Evolutionary conservation across 2,329 filamentous ascomycete species (phyloP), one percentile per base, ranked within the genome.

Genomic region (Talaromyces sp.): DNA sequence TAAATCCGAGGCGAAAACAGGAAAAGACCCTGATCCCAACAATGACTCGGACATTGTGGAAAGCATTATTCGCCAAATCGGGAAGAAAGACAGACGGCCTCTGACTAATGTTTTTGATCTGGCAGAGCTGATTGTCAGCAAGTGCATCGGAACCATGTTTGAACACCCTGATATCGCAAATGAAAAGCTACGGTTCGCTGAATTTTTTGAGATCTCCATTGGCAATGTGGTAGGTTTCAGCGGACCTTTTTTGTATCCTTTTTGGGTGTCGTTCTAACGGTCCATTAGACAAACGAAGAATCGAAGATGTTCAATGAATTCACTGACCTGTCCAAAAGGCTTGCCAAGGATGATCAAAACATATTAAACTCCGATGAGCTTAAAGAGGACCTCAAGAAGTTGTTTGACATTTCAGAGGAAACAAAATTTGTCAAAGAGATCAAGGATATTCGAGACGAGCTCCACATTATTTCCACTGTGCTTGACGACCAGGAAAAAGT

Each of bases 11-110:
- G 14, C 26, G 9, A 50, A 50, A 12, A 17, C n/a, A 26, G 27
- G 9, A 5, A 21, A 24, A 24, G 55, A 57, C 27, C 55, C 55
- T 50, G 55, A 57, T 57, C 55, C 55, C 14, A 48, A 50, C 7
- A 57, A 57, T 50, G 38, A 57, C 32, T 48, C 55, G 26, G 55
- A 57, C 46, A 50, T 57, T 57, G 55, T 57, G n/a, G 55, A 57
- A 57, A 48, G 27, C 27, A 57, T 57, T 24, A 57, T 57, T 57
- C 55, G 55, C 11, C 55, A 57, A 21, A 57, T 57, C 11, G 55
- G 55, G 38, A 57, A 50, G 11, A 46, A 50, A 10, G 31, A 50
- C 41, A 35, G 41, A 32, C 41, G 55, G 41, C 55, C 55, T 21
- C 11, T 57, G 26, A 46, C n/a, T 27, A 21, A 57, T 50, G 46